These are phyloP conservation scores for Erythrophleum fordii DNA, from an alignment of 306 rosid genomes.

Conservation along the genomic window DNA sequence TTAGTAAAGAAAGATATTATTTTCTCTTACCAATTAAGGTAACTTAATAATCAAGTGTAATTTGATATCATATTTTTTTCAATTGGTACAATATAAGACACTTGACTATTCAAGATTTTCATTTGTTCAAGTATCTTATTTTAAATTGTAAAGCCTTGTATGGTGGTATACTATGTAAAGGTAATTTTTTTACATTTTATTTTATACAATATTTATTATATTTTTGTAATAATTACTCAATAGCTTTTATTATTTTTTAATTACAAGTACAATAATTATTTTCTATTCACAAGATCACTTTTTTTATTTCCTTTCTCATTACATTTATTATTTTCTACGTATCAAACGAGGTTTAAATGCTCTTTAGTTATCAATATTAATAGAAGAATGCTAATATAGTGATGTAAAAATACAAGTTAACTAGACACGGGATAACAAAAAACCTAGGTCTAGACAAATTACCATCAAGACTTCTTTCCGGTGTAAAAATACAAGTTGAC, in stretches of 20 bases:
- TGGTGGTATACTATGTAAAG: too few species aligned
- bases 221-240: too few species aligned
- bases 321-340: too few species aligned
- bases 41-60: neutral
- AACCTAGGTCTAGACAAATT: neutral
- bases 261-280: too few species aligned
- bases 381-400: too few species aligned
- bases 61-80: neutral
- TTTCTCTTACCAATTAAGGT: too few species aligned
- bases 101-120: neutral
- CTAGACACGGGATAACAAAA: neutral
- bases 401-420: neutral
- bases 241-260: too few species aligned
- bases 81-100: neutral
- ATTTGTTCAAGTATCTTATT: neutral
- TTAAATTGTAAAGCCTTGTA: neutral
- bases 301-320: too few species aligned
- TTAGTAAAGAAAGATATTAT: neutral
- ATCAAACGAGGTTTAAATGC: too few species aligned
- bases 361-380: neutral
- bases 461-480: neutral
- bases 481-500: neutral
- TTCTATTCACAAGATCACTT: too few species aligned
- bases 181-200: too few species aligned
- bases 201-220: too few species aligned